Evolutionary conservation across 2,329 filamentous ascomycete species (phyloP).

Genomic region (Fusarium sp.): DNA sequence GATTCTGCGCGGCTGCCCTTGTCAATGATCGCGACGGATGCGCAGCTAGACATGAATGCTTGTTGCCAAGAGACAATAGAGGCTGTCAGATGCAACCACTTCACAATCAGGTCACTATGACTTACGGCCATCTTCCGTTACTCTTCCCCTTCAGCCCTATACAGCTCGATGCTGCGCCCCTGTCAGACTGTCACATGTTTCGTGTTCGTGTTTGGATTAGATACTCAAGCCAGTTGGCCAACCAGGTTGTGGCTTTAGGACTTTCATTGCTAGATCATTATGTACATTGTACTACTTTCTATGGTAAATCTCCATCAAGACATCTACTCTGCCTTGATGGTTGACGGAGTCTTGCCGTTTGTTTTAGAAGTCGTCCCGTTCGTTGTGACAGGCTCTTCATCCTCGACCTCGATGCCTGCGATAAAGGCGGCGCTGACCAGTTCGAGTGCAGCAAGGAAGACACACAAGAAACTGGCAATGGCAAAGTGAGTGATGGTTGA

Average conservation of each 20-base stretch:
- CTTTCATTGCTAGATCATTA: not conserved
- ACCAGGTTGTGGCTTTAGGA: not conserved
- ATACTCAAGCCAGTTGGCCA: not conserved
- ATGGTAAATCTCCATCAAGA: not conserved
- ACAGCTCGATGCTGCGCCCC: slow-evolving; percentile 13
- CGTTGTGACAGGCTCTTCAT: slow-evolving; percentile 13
- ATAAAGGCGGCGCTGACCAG: slow-evolving; percentile 88
- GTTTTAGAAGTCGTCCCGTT: slow-evolving; percentile 23
- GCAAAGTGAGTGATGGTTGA: slow-evolving; percentile 96
- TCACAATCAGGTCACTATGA: slow-evolving; percentile 26
- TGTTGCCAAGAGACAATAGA: slow-evolving; percentile 35
- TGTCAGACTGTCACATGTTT: slow-evolving; percentile 17
- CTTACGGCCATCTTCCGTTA: slow-evolving; percentile 49
- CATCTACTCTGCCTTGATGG: slow-evolving; percentile 18
- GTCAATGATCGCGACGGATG: slow-evolving; percentile 31
- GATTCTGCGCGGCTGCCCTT: slow-evolving; percentile 24
- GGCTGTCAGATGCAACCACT: slow-evolving; percentile 26
- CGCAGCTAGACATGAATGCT: slow-evolving; percentile 19
- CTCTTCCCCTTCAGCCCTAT: slow-evolving; percentile 44
- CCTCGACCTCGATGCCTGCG: slow-evolving; percentile 79
- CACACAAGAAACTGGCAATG: slow-evolving; percentile 89
- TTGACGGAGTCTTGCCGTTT: slow-evolving; percentile 35
- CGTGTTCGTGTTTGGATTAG: not conserved
- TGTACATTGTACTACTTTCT: slow-evolving; percentile 9
- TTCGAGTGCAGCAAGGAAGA: slow-evolving; percentile 92